These are phyloP conservation scores for Coemansia sp. DNA, from an alignment of 192 early-diverging fungal species.

Conservation along the genomic window DNA sequence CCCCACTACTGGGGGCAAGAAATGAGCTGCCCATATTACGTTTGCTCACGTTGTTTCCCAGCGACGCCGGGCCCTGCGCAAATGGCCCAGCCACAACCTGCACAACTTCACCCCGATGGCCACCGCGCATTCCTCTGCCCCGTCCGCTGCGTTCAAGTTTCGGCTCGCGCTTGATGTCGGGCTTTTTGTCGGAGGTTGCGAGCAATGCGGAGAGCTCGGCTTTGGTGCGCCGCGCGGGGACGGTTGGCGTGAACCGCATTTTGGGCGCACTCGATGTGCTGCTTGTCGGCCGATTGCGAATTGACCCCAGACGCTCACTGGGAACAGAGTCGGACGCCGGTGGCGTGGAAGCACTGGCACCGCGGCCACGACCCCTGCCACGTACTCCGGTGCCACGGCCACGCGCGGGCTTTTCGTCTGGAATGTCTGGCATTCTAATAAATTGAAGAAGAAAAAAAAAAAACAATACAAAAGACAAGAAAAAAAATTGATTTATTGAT, in stretches of 20 bases:
- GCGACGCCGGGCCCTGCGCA: conserved; percentile 42
- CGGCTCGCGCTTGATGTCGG: neutral
- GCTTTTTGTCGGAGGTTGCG: neutral
- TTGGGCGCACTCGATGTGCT: neutral
- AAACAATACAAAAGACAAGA: neutral
- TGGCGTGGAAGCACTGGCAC: neutral
- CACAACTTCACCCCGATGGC: conserved; percentile 18
- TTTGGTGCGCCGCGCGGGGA: conserved; percentile 29
- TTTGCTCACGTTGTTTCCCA: neutral
- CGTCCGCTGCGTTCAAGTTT: conserved; percentile 1
- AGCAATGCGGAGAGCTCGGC: conserved; percentile 20
- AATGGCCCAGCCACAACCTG: conserved; percentile 34
- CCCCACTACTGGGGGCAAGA: neutral
- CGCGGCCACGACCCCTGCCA: conserved; percentile 4
- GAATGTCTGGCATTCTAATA: conserved; percentile 10
- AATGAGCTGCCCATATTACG: conserved; percentile 2
- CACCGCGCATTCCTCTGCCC: conserved; percentile 3
- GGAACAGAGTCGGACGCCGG: conserved; percentile 19
- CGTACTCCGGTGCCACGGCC: conserved; percentile 16
- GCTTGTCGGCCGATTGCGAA: conserved; percentile 4
- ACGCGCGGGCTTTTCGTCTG: conserved; percentile 23
- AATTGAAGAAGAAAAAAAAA: neutral
- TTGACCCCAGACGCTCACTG: conserved; percentile 14
- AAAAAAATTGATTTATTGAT: neutral
- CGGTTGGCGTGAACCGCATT: conserved; percentile 26